Evolutionary conservation across 106 monocot species (phyloP), one percentile per base, ranked within the genome.

Genomic region (Posidonia australis): DNA sequence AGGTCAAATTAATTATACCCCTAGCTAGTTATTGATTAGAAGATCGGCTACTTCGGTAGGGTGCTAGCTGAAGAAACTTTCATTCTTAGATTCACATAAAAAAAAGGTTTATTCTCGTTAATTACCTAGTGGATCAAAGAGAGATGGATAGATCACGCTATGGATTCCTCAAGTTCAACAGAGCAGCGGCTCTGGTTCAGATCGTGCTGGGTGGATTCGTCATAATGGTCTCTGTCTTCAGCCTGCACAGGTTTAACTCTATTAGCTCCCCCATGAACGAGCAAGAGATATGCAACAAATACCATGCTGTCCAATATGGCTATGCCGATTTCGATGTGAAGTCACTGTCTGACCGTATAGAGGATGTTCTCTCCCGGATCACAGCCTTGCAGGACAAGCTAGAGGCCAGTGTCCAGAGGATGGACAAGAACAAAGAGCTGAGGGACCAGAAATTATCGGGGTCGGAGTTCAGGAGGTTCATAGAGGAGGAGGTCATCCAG

Each of bases 401-500:
- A 17, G 80, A 92, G 31, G 60, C 70, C 46, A 72, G 65, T 14
- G 56, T 81, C 9, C 62, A 71, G 26, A 72, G 72, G 20, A 70
- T 87, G n/a, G 73, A 65, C 71, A 82, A 74, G 72, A 60, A 58
- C 46, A 72, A 58, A 42, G 68, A 28, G 10, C 23, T 60, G 17
- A 27, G 63, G 2, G 55, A 26, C 9, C 57, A 67, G 23, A 82
- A 56, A 63, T 72, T 92, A 3, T 46, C 82, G 20, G 21, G 46
- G 9, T 21, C 79, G 1, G 84, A 84, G 66, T 85, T 88, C 66
- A 63, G 76, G 42, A 70, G 62, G 26, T 92, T 82, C 51, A 67
- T 92, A 3, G 82, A 92, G 21, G 87, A 92, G 58, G 82, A 92
- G 66, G 87, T 92, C 25, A 73, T 92, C 63, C 80, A 80, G 46